These are phyloP conservation scores for Eucalyptus leucophloia DNA, from an alignment of 345 rosid genomes.

Conservation along the genomic window DNA sequence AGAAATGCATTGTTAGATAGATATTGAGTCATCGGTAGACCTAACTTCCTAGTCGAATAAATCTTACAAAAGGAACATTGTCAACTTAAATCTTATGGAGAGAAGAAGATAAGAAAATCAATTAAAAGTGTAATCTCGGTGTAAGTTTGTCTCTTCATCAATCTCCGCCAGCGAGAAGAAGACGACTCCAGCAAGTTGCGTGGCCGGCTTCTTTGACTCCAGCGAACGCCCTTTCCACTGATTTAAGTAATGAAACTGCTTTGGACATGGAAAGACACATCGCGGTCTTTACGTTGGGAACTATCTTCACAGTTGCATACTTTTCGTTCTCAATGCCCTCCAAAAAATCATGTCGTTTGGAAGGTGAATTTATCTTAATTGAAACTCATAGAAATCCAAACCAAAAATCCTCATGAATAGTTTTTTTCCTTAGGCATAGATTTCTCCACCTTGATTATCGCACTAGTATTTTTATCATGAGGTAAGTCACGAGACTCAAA, in stretches of 20 bases:
- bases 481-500: no score
- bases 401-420: no score
- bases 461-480: not conserved
- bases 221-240: not conserved
- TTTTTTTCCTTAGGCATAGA: not conserved
- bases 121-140: not conserved
- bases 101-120: not conserved
- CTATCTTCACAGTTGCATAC: not conserved
- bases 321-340: not conserved
- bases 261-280: not conserved
- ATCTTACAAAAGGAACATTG: not conserved
- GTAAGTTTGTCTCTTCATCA: not conserved
- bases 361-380: not conserved
- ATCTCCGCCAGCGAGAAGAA: not conserved
- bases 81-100: not conserved
- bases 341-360: not conserved
- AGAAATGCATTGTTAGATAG: not conserved
- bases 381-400: not conserved
- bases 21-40: not conserved
- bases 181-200: no score
- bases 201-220: no score
- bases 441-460: not conserved
- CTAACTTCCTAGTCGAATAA: no score
- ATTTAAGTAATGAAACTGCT: not conserved
- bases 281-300: not conserved